Evolutionary conservation across 495 filamentous ascomycete species (phyloP), one percentile per base, ranked within the genome.

Genomic region (Bryoglossum gracile): DNA sequence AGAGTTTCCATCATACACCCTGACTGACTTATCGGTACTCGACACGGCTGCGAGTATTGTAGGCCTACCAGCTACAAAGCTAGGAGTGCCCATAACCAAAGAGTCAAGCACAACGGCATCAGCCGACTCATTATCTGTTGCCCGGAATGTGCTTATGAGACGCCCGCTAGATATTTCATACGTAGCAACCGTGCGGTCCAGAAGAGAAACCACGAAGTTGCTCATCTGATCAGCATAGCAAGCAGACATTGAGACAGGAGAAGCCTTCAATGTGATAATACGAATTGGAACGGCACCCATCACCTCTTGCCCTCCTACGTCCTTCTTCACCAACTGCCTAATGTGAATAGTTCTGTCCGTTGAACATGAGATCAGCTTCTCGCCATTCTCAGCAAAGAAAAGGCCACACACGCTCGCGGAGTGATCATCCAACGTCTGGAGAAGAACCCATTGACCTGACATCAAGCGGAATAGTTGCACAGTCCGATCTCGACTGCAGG

Each of bases 11-110:
- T 94, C 86, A 61, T 98, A 97, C 3, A 97, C 67, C 17, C 92
- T 74, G 48, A 98, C 82, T 5, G 92, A 96, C 60, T 95, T 97
- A 62, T 98, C 92, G 3, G 86, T 94, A 54, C 86, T 87, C 5
- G 94, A 95, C 19, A 94, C 73, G 16, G 86, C 92, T 21, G 89
- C 67, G 46, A 98, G 73, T 37, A 91, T 70, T 41, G 71, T 70
- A 54, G 60, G 65, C 57, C 51, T 51, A 51, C 43, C 62, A 26
- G 48, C 63, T 32, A 40, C 56, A 52, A 28, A 56, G 36, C 51
- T 68, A 8, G 71, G 58, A 17, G 72, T 66, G 14, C 75, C 71
- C 42, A 83, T 70, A 14, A 80, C 78, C 18, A 98, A 73, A 4
- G 83, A 82, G 53, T 84, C 81, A 63, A 96, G 71, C 14, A 94